Percentiles rank a stretch among this genome's conserved stretches.
Evolutionary conservation across 2,329 filamentous ascomycete genomes (phyloP).

Genomic region (Diaporthe nobilis): DNA sequence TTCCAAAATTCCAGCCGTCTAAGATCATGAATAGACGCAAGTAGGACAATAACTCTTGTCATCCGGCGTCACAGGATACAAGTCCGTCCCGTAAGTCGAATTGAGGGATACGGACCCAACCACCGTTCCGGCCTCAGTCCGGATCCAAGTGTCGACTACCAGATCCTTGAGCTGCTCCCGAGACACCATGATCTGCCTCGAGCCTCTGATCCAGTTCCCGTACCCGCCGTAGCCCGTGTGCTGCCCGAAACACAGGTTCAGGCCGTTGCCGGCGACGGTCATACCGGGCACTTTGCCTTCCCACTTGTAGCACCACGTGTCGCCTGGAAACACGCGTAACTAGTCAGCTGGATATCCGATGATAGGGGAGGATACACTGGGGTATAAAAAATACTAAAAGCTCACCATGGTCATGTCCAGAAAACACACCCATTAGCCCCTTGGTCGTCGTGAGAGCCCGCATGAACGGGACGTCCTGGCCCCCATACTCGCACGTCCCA

Average conservation of each 20-base stretch:
- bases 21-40: slow-evolving; percentile 36
- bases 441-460: slow-evolving; percentile 62
- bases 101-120: slow-evolving; percentile 64
- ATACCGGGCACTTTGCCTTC: slow-evolving; percentile 43
- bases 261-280: slow-evolving; percentile 54
- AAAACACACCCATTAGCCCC: slow-evolving; percentile 67
- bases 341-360: not conserved
- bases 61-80: slow-evolving; percentile 55
- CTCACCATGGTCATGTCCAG: slow-evolving; percentile 69
- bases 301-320: slow-evolving; percentile 65
- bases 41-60: slow-evolving; percentile 44
- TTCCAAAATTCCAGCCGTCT: not conserved
- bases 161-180: slow-evolving; percentile 44
- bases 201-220: slow-evolving; percentile 73
- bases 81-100: slow-evolving; percentile 64
- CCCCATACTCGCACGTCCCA: slow-evolving; percentile 50
- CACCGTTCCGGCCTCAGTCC: slow-evolving; percentile 62
- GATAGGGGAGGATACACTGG: not conserved
- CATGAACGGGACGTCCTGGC: slow-evolving; percentile 70
- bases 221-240: slow-evolving; percentile 81
- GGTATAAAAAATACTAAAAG: not conserved
- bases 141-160: slow-evolving; percentile 64
- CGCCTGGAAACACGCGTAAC: slow-evolving; percentile 46
- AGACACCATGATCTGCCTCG: slow-evolving; percentile 59
- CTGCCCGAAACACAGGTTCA: slow-evolving; percentile 65